Base-by-base conservation (phyloP, 2,329 filamentous ascomycete genomes). In the Alternaria sp. region DNA sequence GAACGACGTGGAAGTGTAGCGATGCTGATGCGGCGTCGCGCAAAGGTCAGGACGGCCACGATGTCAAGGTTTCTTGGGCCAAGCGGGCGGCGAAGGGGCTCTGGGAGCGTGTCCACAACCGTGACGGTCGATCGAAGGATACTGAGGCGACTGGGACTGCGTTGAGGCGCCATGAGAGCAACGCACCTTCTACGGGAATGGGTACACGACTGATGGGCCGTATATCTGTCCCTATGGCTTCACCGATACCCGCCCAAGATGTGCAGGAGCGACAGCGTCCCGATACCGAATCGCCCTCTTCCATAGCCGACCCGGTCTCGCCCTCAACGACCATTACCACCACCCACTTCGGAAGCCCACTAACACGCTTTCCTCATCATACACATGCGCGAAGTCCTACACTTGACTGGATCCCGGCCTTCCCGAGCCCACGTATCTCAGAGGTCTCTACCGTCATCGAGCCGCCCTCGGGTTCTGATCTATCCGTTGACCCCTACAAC, bases 1-100 rank as follows among this genome's bases (percentile, higher is more conserved):
- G 15, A 0, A 3, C 3, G 15, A 3, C 19, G 8, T 26, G 11
- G 1, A 43, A 2, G 11, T 11, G n/a, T 7, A 10, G 11, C 5
- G 17, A 1, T 59, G n/a, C 47, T 62, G 15, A 62, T 15, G 3
- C 11, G 4, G n/a, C 3, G 3, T 40, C 36, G n/a, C 36, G 36
- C n/a, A 40, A 40, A 40, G 36, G 36, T 40, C 36, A 17, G 3
- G 5, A 40, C 36, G 36, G 36, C n/a, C 36, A 40, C 4, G 36
- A 17, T 3, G n/a, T 40, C 36, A 40, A 17, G n/a, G n/a, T 3
- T 0, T 17, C 36, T 17, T 40, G 8, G 36, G 36, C 5, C 9
- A 40, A 6, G 36, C n/a, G 36, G 1, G 21, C 13, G 47, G 47
- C 13, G 12, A 47, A 30, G 9, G 23, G 32, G 9, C 17, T 54